phyloP scores from a whole-genome alignment of 805 yeast genomes.

The Candida ascalaphidarum region DNA sequence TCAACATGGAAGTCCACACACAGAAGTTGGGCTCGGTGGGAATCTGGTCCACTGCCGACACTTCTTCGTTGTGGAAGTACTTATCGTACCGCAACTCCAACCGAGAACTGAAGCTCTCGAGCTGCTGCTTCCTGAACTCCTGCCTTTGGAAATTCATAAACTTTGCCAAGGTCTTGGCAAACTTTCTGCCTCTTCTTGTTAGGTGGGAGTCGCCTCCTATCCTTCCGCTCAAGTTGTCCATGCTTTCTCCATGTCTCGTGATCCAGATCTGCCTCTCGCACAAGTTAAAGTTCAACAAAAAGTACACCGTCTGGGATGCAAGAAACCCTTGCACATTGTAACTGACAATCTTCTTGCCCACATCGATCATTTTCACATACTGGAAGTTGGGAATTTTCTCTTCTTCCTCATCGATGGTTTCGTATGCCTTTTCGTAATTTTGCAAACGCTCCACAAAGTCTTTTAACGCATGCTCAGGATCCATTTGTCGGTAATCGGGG shows the following conservation, averaged over 20 bases:
- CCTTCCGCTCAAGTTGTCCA: constrained; percentile 74
- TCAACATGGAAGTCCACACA: constrained; percentile 89
- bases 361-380: constrained; percentile 92
- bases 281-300: constrained; percentile 73
- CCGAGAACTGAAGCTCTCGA: constrained; percentile 41
- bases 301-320: constrained; percentile 89
- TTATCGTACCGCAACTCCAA: constrained; percentile 34
- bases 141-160: constrained; percentile 67
- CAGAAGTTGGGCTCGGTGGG: constrained; percentile 67
- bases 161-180: constrained; percentile 61
- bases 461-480: constrained; percentile 64
- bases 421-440: constrained; percentile 85
- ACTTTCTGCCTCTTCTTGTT: constrained; percentile 71
- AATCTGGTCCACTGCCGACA: constrained; percentile 16
- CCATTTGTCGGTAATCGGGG: constrained; percentile 86
- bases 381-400: constrained; percentile 61
- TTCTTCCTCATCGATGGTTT: constrained; percentile 78
- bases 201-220: constrained; percentile 89
- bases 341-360: constrained; percentile 88
- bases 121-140: constrained; percentile 58
- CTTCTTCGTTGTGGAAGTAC: constrained; percentile 13
- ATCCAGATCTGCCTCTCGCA: constrained; percentile 90
- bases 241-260: constrained; percentile 89
- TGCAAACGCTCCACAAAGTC: constrained; percentile 77
- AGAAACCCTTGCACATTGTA: constrained; percentile 81